Percentiles rank a stretch among this genome's conserved stretches.
Evolutionary conservation across 2,329 filamentous ascomycete genomes (phyloP).

Genomic region (Biscogniauxia mediterranea): DNA sequence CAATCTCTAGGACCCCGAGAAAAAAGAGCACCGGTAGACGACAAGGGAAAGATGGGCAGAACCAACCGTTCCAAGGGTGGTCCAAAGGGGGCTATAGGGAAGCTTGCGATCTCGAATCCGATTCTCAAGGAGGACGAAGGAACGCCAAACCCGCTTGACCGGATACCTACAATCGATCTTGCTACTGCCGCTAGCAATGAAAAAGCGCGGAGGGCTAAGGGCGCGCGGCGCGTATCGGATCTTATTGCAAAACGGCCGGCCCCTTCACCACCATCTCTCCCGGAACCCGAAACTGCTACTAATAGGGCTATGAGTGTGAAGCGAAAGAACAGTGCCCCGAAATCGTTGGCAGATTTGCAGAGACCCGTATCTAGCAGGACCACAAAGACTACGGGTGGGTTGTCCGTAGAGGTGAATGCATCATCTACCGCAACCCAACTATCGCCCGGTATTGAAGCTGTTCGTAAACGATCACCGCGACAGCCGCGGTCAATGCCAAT

Average conservation of each 20-base stretch:
- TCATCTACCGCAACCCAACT: constrained; percentile 47
- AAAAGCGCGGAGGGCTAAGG: constrained; percentile 40
- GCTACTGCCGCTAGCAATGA: constrained; percentile 48
- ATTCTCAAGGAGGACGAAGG: constrained; percentile 36
- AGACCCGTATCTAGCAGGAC: constrained; percentile 28
- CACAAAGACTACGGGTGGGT: constrained; percentile 18
- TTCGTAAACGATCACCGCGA: constrained; percentile 52
- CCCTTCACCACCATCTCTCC: constrained; percentile 35
- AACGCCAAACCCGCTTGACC: constrained; percentile 25
- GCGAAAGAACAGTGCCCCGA: constrained; percentile 36
- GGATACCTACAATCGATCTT: constrained; percentile 46
- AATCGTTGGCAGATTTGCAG: constrained; percentile 18
- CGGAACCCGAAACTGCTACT: constrained; percentile 32
- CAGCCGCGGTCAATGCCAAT: constrained; percentile 26
- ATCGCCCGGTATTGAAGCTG: constrained; percentile 49
- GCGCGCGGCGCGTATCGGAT: constrained; percentile 29
- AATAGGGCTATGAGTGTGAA: constrained; percentile 37
- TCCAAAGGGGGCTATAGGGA: constrained; percentile 34
- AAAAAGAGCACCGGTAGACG: neutral
- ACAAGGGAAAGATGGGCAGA: constrained; percentile 11
- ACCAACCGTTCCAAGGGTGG: constrained; percentile 19
- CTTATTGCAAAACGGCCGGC: constrained; percentile 37
- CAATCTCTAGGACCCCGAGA: constrained; percentile 5
- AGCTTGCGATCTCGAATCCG: constrained; percentile 49
- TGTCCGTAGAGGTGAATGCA: constrained; percentile 36